Base-by-base conservation (phyloP, 2,329 filamentous ascomycete genomes). In the Canariomyces notabilis region DNA sequence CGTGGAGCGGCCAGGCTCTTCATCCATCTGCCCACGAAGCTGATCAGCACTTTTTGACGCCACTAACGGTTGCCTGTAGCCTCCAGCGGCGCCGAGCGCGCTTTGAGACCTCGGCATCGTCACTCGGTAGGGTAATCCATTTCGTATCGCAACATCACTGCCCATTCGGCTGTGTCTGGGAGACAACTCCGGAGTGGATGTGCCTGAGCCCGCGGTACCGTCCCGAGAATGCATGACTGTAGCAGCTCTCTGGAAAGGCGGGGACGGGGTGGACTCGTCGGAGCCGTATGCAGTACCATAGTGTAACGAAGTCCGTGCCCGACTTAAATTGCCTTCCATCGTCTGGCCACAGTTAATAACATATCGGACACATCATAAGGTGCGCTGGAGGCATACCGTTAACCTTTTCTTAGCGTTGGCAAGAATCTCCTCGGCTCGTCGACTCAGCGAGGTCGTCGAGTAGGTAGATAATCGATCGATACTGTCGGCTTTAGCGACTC, bases 331-430 rank as follows among this genome's bases (percentile, higher is more conserved):
- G 31, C 85, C 89, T 67, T 96, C 91, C 89, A 96, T 95, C 23
- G 87, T 86, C 89, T 94, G 63, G 18, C 8, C 14, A 6, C 15
- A 19, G 46, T 57, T 36, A 56, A 52, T 36, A 9, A 20, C 29
- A 33, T 29, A 33, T 12, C 9, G 6, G 15, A 40, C 4, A 29
- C 29, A 37, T 19, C 43, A 11, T 29, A 32, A 16, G 21, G 23
- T n/a, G n/a, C n/a, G n/a, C 15, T 6, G 19, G 18, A 16, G n/a
- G 68, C 87, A 64, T 74, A 94, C 89, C 61, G 87, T 93, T 51
- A 97, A 73, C 57, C 89, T 78, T 64, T 82, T 84, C 70, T 96
- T 96, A 23, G 91, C 91, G 67, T 95, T 95, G 46, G 89, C 88
- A 45, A 97, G 74, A 61, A 96, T 96, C 60, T 90, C 76, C 63